Base-by-base conservation (phyloP, 257 asterid genomes). In the Solanum sejunctum region DNA sequence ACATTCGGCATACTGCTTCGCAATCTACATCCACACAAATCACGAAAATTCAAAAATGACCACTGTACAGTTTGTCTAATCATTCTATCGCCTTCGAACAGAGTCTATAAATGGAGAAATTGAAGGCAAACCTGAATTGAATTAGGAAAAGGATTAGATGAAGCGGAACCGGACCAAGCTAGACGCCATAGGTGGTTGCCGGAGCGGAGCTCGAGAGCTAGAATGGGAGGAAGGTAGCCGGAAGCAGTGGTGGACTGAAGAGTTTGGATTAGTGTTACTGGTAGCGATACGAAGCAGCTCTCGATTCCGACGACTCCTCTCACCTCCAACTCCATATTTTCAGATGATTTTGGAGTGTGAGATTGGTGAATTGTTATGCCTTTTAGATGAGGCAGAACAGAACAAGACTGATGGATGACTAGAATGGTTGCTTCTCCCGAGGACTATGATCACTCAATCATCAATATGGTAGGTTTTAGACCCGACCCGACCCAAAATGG, bases 91-190 rank as follows among this genome's bases (percentile, higher is more conserved):
- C 51, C 26, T 56, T 36, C 43, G 49, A 11, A 20, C 70, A 4
- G 21, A 17, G 7, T 36, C 58, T 17, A 11, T 13, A 71, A 75
- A 70, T 4, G 12, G 49, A 41, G 54, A 43, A 17, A 20, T 18
- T 56, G 21, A 79, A 12, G 12, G 12, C n/a, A 23, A 47, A 92
- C 99, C 98, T 96, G 97, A 67, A 96, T 96, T n/a, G 97, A 88
- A 56, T 92, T 87, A 79, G 94, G 83, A 66, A 92, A 90, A 45
- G 98, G 88, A 82, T 95, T 88, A 56, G 97, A 86, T 45, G 98
- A 94, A 28, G 97, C 97, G 71, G 97, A 89, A 87, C 97, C 99
- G 82, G 96, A 95, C 98, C 99, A 97, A 23, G 97, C 93, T 83
- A 92, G 97, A 85, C 91, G 93, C 94, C 97, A 97, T 64, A 91